phyloP scores from a whole-genome alignment of 805 yeast genomes.

The Pichia heedii region DNA sequence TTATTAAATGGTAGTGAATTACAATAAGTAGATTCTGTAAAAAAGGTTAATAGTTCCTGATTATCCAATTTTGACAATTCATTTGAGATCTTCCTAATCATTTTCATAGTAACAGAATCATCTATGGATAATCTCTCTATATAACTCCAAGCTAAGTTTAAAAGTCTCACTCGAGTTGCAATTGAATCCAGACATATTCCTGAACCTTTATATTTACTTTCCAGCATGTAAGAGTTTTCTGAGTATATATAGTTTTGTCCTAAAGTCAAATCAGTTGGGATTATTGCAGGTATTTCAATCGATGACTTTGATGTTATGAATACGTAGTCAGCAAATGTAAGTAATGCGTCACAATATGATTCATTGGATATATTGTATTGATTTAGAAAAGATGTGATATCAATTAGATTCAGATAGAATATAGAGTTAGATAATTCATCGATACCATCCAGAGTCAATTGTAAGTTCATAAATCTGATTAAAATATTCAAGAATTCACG shows the following conservation, averaged over 20 bases:
- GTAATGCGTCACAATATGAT: slow-evolving; percentile 1
- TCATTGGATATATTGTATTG: not conserved
- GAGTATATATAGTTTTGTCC: slow-evolving; percentile 1
- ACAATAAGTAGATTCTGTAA: not conserved
- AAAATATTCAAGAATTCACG: slow-evolving; percentile 5
- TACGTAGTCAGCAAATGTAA: slow-evolving; percentile 1
- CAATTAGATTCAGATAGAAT: not conserved
- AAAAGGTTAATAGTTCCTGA: slow-evolving; percentile 1
- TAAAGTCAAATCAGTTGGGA: slow-evolving; percentile 5
- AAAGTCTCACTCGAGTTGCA: not conserved
- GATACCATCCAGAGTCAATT: not conserved
- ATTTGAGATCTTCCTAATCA: not conserved
- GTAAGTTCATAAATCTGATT: slow-evolving; percentile 1
- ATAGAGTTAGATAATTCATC: not conserved
- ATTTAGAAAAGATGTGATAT: not conserved
- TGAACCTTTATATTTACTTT: not conserved
- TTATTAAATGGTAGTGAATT: not conserved
- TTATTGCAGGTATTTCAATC: not conserved
- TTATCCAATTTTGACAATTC: not conserved
- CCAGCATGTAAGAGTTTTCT: not conserved
- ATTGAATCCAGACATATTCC: slow-evolving; percentile 5
- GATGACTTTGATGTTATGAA: not conserved
- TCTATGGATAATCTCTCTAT: not conserved
- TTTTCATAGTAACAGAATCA: not conserved
- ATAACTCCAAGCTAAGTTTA: slow-evolving; percentile 1